Percentiles rank a stretch among this genome's conserved stretches.
phyloP scores from a whole-genome alignment of 78 protist genomes.

The Dictyostelium purpureum region DNA sequence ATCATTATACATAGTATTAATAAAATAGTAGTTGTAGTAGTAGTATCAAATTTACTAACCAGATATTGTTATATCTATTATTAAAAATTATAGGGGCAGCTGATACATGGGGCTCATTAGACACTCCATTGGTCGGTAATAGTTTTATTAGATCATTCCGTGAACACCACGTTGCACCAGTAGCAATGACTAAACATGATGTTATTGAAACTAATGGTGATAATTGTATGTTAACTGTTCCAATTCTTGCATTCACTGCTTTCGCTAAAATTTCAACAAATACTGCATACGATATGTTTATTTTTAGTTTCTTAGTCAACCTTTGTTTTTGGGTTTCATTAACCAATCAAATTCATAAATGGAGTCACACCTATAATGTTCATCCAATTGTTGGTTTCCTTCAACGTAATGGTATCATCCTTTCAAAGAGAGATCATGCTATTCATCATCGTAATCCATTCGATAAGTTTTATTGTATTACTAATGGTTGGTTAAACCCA shows the following conservation, averaged over 20 bases:
- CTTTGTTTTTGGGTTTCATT: conserved; percentile 67
- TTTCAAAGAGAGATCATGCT: conserved; percentile 83
- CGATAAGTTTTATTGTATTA: conserved; percentile 87
- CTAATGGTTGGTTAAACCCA: conserved; percentile 90
- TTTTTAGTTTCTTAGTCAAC: conserved; percentile 46
- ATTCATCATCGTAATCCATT: conserved; percentile 82
- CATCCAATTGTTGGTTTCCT: conserved; percentile 47
- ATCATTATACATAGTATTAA: not conserved
- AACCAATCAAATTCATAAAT: conserved; percentile 89
- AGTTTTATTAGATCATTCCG: conserved; percentile 88
- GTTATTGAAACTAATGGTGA: conserved; percentile 89
- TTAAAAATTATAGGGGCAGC: conserved; percentile 76
- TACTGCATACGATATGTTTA: conserved; percentile 13
- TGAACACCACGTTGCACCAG: conserved; percentile 89
- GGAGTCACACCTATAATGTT: conserved; percentile 79
- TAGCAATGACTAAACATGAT: conserved; percentile 83
- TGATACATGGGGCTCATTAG: conserved; percentile 91
- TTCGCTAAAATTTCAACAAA: not conserved
- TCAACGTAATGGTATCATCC: conserved; percentile 65
- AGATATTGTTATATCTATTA: not conserved
- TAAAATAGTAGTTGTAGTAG: not conserved
- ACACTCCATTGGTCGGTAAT: conserved; percentile 83
- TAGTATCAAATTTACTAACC: not conserved
- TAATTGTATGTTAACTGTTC: conserved; percentile 81
- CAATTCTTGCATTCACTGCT: conserved; percentile 40